A percentile compares a stretch with the other conserved stretches of the same genome.
Conservation (phyloP, 2,329 filamentous ascomycete genomes). For the Botrytis deweyae region DNA sequence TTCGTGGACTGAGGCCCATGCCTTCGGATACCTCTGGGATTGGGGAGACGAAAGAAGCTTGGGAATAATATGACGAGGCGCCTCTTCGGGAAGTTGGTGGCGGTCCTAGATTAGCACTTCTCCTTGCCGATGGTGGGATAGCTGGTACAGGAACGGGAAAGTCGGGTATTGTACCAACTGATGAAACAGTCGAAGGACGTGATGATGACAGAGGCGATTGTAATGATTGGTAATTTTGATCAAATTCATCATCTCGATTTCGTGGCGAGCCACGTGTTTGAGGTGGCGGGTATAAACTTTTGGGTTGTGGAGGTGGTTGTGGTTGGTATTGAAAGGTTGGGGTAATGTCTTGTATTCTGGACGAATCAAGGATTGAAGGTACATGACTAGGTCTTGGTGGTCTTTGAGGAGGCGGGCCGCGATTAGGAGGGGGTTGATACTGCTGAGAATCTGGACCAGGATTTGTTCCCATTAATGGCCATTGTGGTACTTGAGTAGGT, state of each 20-base stretch:
- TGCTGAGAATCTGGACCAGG: slow-evolving; percentile 37
- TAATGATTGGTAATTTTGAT: slow-evolving; percentile 10
- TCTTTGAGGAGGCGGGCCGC: slow-evolving; percentile 54
- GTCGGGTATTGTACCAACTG: slow-evolving; percentile 58
- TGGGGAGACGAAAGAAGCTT: slow-evolving; percentile 66
- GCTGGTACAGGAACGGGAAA: slow-evolving; percentile 37
- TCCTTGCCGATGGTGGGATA: slow-evolving; percentile 40
- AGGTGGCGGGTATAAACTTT: slow-evolving; percentile 35
- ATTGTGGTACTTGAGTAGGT: slow-evolving; percentile 52
- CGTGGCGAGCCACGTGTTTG: slow-evolving; percentile 36
- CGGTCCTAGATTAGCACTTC: slow-evolving; percentile 57
- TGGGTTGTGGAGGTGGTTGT: slow-evolving; percentile 6
- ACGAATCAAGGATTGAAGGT: slow-evolving; percentile 57
- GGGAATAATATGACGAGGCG: slow-evolving; percentile 64
- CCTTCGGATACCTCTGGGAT: slow-evolving; percentile 63
- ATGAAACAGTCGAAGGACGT: slow-evolving; percentile 54
- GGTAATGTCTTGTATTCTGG: slow-evolving; percentile 55
- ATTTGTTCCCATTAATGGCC: slow-evolving; percentile 46
- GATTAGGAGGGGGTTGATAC: slow-evolving; percentile 53
- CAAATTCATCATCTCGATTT: slow-evolving; percentile 22
- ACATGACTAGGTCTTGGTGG: slow-evolving; percentile 60
- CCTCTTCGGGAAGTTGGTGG: slow-evolving; percentile 61
- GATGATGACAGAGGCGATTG: slow-evolving; percentile 49
- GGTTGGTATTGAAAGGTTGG: slow-evolving; percentile 51
- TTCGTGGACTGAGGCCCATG: slow-evolving; percentile 44